These are phyloP conservation scores for Camellia lanceoleosa DNA, from an alignment of 148 eudicot genomes.

Conservation along the genomic window DNA sequence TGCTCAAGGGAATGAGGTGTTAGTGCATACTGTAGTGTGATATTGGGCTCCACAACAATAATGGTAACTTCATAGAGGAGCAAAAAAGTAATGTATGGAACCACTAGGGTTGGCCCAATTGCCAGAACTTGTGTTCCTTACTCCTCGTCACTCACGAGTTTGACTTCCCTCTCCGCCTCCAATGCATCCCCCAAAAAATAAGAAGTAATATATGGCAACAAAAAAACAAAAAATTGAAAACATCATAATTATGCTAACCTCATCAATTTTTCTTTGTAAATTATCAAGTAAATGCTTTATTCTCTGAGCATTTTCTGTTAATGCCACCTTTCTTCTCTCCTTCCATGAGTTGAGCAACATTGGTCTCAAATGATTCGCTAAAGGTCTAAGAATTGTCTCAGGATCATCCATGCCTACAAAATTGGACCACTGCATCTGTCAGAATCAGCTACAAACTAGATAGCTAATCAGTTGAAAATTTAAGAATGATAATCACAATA, in stretches of 20 bases:
- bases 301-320: conserved; percentile 77
- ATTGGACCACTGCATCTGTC: conserved; percentile 15
- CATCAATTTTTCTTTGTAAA: conserved; percentile 85
- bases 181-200: no score
- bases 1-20: no score
- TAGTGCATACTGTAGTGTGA: not conserved
- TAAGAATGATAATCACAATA: conserved; percentile 11
- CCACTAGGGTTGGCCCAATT: no score
- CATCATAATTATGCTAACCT: conserved; percentile 44
- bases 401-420: conserved; percentile 65
- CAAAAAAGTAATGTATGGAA: not conserved
- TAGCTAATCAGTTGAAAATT: not conserved
- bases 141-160: no score
- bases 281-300: conserved; percentile 64
- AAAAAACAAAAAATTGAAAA: not conserved
- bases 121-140: no score
- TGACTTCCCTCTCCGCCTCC: no score
- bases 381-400: conserved; percentile 68
- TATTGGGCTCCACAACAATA: not conserved
- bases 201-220: no score
- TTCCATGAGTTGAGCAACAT: conserved; percentile 77
- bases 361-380: conserved; percentile 82
- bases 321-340: conserved; percentile 66
- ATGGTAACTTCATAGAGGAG: not conserved
- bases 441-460: conserved; percentile 18